phyloP scores from a whole-genome alignment of 257 asterid genomes.

The Striga asiatica region DNA sequence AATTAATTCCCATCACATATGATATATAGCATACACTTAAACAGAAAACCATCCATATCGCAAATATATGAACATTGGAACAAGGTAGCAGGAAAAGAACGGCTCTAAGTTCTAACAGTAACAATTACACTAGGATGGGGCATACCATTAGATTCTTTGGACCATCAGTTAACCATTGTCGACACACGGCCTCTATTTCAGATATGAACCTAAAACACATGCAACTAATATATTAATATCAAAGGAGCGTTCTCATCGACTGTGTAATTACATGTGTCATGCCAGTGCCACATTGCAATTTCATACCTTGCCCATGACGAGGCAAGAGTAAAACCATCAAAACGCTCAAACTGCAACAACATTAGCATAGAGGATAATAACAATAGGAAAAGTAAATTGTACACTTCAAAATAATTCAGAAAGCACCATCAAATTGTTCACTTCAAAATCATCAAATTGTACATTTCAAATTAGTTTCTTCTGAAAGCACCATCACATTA shows the following conservation, averaged over 20 bases:
- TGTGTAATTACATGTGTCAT: not conserved
- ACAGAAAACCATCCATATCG: no score
- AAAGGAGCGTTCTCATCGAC: not conserved
- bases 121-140: conserved; percentile 9
- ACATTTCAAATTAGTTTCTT: no score
- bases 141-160: conserved; percentile 68
- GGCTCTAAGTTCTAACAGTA: no score
- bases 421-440: no score
- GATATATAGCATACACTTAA: no score
- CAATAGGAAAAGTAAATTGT: not conserved
- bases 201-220: conserved; percentile 62
- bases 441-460: no score
- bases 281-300: not conserved
- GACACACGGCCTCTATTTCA: conserved; percentile 78
- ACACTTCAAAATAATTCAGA: no score
- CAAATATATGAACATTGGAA: no score
- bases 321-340: conserved; percentile 85
- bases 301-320: conserved; percentile 88
- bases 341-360: conserved; percentile 65
- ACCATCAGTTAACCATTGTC: conserved; percentile 84
- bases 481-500: no score
- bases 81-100: no score
- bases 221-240: not conserved
- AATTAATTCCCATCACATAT: no score
- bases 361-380: not conserved